Evolutionary conservation across 2,329 filamentous ascomycete species (phyloP).

Genomic region (Apiospora marii): DNA sequence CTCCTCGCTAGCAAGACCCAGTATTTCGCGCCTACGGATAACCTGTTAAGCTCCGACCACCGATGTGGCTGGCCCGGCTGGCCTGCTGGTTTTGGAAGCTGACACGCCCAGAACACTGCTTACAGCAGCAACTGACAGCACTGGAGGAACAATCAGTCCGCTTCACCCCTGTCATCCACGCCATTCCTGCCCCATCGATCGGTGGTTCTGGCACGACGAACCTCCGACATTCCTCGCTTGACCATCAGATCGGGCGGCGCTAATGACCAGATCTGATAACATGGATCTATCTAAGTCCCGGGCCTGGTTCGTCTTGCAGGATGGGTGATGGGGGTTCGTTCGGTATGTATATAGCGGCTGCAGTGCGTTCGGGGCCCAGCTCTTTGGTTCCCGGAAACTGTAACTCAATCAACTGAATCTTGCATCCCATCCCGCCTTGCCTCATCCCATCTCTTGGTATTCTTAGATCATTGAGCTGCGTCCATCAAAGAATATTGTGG

Average conservation of each 20-base stretch:
- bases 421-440: not conserved
- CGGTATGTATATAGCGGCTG: not conserved
- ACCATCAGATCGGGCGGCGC: not conserved
- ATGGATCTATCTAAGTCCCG: not conserved
- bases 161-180: not conserved
- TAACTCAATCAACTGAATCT: not conserved
- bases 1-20: not conserved
- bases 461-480: not conserved
- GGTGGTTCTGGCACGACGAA: slow-evolving; percentile 4
- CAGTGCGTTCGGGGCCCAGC: not conserved
- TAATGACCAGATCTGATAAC: slow-evolving; percentile 9
- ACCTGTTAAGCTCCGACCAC: slow-evolving; percentile 6
- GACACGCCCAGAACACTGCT: no score
- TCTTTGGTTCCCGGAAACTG: not conserved
- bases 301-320: not conserved
- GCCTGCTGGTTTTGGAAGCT: no score
- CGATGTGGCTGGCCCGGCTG: not conserved
- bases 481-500: not conserved
- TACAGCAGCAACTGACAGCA: no score
- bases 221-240: not conserved
- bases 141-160: not conserved
- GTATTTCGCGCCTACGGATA: slow-evolving; percentile 2
- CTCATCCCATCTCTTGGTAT: not conserved
- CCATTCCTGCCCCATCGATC: not conserved
- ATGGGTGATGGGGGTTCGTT: not conserved